phyloP scores from a whole-genome alignment of 345 rosid species.

The Euphorbia lathyris region DNA sequence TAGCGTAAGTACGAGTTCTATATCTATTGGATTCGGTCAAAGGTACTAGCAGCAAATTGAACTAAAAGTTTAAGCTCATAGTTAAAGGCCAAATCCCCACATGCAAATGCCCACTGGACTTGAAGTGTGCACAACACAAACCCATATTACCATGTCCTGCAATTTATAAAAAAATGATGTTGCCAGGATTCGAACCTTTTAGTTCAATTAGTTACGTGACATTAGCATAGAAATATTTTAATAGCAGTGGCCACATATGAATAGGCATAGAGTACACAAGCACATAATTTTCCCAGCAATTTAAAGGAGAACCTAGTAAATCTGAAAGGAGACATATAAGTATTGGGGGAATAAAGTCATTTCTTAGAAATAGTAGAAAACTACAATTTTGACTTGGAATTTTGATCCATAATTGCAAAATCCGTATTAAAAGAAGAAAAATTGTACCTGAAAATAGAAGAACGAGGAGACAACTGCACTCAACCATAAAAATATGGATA shows the following conservation, averaged over 20 bases:
- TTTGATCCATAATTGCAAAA: neutral
- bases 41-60: too few species aligned
- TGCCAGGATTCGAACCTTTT: too few species aligned
- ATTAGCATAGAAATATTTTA: neutral
- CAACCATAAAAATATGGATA: conserved; percentile 88
- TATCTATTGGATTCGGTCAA: neutral
- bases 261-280: neutral
- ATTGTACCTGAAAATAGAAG: conserved; percentile 94
- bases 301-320: neutral
- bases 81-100: too few species aligned
- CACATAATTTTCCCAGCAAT: neutral
- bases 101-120: too few species aligned
- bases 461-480: conserved; percentile 92
- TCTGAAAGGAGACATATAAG: neutral
- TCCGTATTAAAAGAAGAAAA: neutral
- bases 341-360: neutral
- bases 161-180: too few species aligned
- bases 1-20: neutral
- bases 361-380: neutral
- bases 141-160: too few species aligned
- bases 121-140: too few species aligned
- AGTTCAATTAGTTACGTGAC: too few species aligned
- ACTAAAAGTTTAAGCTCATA: too few species aligned
- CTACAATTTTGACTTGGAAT: neutral
- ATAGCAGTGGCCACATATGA: neutral